Evolutionary conservation across 495 filamentous ascomycete species (phyloP), one percentile per base, ranked within the genome.

Genomic region (Trichoderma reesei): DNA sequence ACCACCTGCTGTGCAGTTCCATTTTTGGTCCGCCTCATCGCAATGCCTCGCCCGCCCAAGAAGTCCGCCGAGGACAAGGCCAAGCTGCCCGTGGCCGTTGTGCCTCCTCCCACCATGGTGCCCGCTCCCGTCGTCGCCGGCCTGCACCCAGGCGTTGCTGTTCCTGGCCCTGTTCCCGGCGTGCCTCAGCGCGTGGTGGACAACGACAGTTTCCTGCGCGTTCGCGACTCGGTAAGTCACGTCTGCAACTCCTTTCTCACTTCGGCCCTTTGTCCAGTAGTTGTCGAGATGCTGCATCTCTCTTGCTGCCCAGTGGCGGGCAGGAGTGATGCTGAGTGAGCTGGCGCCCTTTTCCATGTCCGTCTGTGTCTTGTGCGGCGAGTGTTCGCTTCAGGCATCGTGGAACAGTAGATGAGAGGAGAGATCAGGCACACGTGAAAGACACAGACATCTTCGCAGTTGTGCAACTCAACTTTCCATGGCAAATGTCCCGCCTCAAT

Each of bases 181-280:
- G 69, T 71, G 65, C 69, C 72, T 42, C 72, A 70, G 41, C 73
- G 72, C 37, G 76, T 76, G 31, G 79, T 82, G 61, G 78, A 80
- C 33, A 71, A 76, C 44, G 77, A 78, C 20, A 74, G 79, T 48
- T 82, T 82, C 63, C 73, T 80, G 56, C 72, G 77, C 63, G 78
- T 82, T 44, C 74, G 79, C 42, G 79, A 82, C 63, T 79, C 78
- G 42, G 79, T 82, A 77, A 79, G 79, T 72, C n/a, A n/a, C n/a
- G n/a, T n/a, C n/a, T n/a, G n/a, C n/a, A n/a, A n/a, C n/a, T n/a
- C n/a, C n/a, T n/a, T 60, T 8, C 26, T 60, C 46, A 20, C 66
- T 66, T 68, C 59, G 59, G 51, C 44, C 62, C 54, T 70, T 65
- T 62, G 60, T 64, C 61, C 60, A 66, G 9, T 34, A 33, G 20